Evolutionary conservation across 495 filamentous ascomycete genomes (phyloP).

Genomic region (Daldinia decipiens): DNA sequence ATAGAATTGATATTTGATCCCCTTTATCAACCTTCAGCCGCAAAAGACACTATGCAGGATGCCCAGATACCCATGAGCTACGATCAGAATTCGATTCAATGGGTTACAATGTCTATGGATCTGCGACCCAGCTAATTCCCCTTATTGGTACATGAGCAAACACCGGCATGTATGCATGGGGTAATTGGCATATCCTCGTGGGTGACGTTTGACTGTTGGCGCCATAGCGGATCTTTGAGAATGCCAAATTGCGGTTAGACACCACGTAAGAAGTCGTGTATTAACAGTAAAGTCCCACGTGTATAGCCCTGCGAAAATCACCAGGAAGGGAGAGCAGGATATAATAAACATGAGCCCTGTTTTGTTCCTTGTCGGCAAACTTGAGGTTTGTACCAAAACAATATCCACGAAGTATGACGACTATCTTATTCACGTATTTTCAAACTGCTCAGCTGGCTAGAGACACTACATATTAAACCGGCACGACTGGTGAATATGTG

Average conservation of each 20-base stretch:
- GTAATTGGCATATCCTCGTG: constrained; percentile 18
- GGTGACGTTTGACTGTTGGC: constrained; percentile 27
- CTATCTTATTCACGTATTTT: not conserved
- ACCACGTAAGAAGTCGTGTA: constrained; percentile 24
- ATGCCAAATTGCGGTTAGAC: constrained; percentile 6
- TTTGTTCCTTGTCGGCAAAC: not conserved
- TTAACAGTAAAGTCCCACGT: constrained; percentile 31
- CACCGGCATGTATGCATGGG: not conserved
- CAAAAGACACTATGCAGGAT: constrained; percentile 18
- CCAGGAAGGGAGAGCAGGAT: not conserved
- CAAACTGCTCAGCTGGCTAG: not conserved
- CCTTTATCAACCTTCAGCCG: constrained; percentile 24
- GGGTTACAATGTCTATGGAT: constrained; percentile 6
- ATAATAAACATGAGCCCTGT: constrained; percentile 14
- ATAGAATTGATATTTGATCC: constrained; percentile 15
- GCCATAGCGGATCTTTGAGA: constrained; percentile 9
- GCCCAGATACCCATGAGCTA: constrained; percentile 14
- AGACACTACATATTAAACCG: not conserved
- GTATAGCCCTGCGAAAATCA: constrained; percentile 8
- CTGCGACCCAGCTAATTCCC: constrained; percentile 1
- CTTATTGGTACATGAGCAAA: not conserved
- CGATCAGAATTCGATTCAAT: constrained; percentile 16
- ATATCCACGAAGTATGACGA: constrained; percentile 5
- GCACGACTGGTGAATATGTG: not conserved
- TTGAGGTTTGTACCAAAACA: not conserved